Base-by-base conservation (phyloP, 352 stramenopile genomes). In the Pythium oligandrum region DNA sequence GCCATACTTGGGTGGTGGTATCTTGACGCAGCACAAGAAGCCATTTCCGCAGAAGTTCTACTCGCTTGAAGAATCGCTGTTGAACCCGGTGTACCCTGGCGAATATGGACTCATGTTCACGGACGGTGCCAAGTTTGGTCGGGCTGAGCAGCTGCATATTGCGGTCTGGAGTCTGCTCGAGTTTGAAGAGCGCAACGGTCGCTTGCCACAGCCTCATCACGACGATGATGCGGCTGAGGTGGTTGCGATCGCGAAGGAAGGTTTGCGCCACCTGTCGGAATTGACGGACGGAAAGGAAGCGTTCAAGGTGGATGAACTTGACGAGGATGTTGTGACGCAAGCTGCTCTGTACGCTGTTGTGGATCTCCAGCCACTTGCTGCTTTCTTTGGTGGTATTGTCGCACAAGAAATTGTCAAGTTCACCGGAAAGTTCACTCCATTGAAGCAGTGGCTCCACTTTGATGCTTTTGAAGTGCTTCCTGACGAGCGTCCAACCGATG, bases 351-450 rank as follows among this genome's bases (percentile, higher is more conserved):
- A 74, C 31, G 70, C 78, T 3, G 58, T 72, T 6, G 61, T 93
- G 7, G 83, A 93, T 57, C 54, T 93, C n/a, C 83, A 93, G 47
- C 83, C 83, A 30, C 59, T 93, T 47, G 78, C 83, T 44, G 83
- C 83, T 17, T 93, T 90, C 50, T 93, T 83, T 59, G 83, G 83
- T 48, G 83, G 83, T 39, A 72, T 93, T 39, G 58, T 93, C 54
- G 83, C 83, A 6, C 83, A 93, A 49, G 83, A 93, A 69, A 75
- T 93, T n/a, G 83, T 93, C 48, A 93, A 93, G 60, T 92, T 92
- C 48, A 93, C 83, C 40, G 84, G 84, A 48, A 94, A 94, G 50
- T 94, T 92, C 40, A 88, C 83, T 7, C 82, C 84, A 6, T 43
- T 94, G 44, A 88, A 90, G 59, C 84, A 94, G 48, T 94, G 82